A percentile compares a stretch with the other conserved stretches of the same genome.
Evolutionary conservation across 2,329 filamentous ascomycete species (phyloP).

Genomic region (Ilyonectria robusta): DNA sequence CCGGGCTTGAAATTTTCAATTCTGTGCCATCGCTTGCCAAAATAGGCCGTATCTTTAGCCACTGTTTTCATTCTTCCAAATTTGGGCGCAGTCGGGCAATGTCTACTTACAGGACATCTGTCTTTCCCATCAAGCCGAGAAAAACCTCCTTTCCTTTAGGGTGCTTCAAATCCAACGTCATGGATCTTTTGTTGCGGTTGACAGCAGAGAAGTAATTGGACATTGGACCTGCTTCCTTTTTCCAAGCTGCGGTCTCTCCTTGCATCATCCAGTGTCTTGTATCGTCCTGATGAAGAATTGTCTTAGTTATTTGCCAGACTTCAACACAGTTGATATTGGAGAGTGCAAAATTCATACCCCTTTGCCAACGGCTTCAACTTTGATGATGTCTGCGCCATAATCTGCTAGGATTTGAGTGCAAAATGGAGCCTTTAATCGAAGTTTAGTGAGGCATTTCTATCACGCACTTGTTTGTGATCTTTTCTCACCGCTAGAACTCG

Average conservation of each 20-base stretch:
- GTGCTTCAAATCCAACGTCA: slow-evolving; percentile 52
- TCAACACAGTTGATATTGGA: background rate
- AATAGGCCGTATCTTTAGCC: too few relatives aligned
- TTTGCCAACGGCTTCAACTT: slow-evolving; percentile 50
- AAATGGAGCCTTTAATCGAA: slow-evolving; percentile 47
- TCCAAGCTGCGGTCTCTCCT: slow-evolving; percentile 46
- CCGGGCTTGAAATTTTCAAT: slow-evolving; percentile 62
- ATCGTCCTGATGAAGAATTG: slow-evolving; percentile 33
- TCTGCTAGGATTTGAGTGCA: slow-evolving; percentile 62
- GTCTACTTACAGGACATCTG: slow-evolving; percentile 54
- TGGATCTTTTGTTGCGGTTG: slow-evolving; percentile 61
- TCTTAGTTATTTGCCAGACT: background rate
- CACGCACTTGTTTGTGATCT: background rate
- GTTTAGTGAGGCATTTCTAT: too few relatives aligned
- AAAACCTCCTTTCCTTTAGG: slow-evolving; percentile 50
- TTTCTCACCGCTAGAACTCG: slow-evolving; percentile 31
- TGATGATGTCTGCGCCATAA: slow-evolving; percentile 60
- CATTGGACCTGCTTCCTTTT: slow-evolving; percentile 44
- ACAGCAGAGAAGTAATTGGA: slow-evolving; percentile 60
- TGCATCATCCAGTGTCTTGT: slow-evolving; percentile 37
- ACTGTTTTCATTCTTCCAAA: too few relatives aligned
- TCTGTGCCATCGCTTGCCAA: slow-evolving; percentile 18
- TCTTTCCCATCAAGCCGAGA: slow-evolving; percentile 51
- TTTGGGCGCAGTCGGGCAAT: background rate
- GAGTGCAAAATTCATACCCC: slow-evolving; percentile 37